Conservation (phyloP, 768 basidiomycete species). For the Auricularia sp. region DNA sequence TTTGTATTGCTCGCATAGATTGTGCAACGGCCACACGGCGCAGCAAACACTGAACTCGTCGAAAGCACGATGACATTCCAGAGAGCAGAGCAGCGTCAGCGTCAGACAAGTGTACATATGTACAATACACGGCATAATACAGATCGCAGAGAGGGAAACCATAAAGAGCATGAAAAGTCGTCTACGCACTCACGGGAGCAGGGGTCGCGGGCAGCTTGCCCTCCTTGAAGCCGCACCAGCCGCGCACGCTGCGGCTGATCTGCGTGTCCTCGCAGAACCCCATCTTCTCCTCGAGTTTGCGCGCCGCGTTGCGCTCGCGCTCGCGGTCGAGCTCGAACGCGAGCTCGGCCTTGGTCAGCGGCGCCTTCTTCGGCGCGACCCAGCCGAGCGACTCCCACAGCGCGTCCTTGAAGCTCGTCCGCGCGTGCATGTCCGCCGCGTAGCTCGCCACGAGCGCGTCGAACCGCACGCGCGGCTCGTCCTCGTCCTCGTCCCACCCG, state of each 20-base stretch:
- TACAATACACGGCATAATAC: too few species aligned
- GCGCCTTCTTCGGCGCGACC: not conserved
- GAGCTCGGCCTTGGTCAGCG: slow-evolving; percentile 1
- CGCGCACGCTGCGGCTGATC: not conserved
- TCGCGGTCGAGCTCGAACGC: slow-evolving; percentile 3
- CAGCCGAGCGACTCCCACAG: not conserved
- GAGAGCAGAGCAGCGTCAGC: too few species aligned
- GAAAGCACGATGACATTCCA: too few species aligned
- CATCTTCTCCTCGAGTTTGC: not conserved
- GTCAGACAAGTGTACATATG: too few species aligned
- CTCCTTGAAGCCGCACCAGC: not conserved
- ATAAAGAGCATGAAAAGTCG: too few species aligned
- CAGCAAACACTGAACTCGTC: too few species aligned
- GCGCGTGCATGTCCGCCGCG: slow-evolving; percentile 1
- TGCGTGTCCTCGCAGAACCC: not conserved
- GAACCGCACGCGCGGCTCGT: slow-evolving; percentile 1
- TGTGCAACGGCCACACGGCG: too few species aligned
- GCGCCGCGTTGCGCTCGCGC: slow-evolving; percentile 1
- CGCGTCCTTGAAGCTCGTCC: not conserved
- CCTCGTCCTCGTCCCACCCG: not conserved
- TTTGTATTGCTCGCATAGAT: too few species aligned
- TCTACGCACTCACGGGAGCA: too few species aligned
- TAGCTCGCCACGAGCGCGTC: not conserved
- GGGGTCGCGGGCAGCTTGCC: not conserved
- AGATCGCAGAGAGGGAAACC: too few species aligned